Evolutionary conservation across 2,329 filamentous ascomycete genomes (phyloP), one percentile per base, ranked within the genome.

Genomic region (Penicillium glabrum): DNA sequence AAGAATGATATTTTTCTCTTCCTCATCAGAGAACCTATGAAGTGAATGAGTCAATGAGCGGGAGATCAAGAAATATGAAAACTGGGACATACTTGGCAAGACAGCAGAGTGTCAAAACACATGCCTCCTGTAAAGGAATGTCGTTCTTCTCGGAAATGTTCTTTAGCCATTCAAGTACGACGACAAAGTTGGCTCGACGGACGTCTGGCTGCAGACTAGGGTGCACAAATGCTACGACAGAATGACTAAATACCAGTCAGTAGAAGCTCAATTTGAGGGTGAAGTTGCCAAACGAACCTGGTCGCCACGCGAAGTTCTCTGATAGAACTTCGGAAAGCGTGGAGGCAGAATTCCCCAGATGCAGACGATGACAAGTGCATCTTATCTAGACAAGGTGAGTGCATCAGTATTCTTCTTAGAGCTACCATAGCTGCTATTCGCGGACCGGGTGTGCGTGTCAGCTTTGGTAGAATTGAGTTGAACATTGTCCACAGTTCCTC

Each of bases 1-100:
- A 29, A 99, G 79, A 23, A 95, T 89, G 51, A 97, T 84, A 65
- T 95, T 95, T 54, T 96, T 83, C 70, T 96, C 91, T 61, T 93
- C 86, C 60, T 95, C 90, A 16, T 86, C 83, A 45, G 90, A 88
- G 10, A 88, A 82, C 56, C 86, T 88, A 52, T 16, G 7, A 31
- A 9, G 1, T 9, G 13, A 39, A 39, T 5, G 9, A 29, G 23
- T n/a, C 33, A 19, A 24, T 48, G 24, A 59, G 41, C 33, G 8
- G 10, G 11, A 21, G 19, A 51, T 39, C 21, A 24, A n/a, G 24
- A n/a, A 16, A n/a, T 5, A 45, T 14, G n/a, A 44, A 5, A 7
- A 23, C 13, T 23, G 51, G 45, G 27, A 69, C 78, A 65, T 77
- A 87, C 83, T 84, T 82, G 59, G 91, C 93, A 48, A 96, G 81